Conservation (phyloP, 225 moss, liverwort and hornwort genomes). For the Sphagnum contortum region DNA sequence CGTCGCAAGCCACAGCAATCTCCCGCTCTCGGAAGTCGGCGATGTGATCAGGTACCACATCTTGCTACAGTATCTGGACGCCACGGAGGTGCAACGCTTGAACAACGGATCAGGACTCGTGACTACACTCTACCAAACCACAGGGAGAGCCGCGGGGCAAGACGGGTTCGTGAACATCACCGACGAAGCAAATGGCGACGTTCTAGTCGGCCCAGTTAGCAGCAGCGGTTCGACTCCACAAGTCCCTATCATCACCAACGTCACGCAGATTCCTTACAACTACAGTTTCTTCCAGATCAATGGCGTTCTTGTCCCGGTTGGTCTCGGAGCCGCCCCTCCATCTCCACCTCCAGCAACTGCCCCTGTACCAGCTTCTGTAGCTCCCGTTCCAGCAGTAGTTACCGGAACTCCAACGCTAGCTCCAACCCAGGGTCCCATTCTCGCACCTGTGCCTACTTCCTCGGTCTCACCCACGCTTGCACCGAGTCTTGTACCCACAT, state of each 20-base stretch:
- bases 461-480: no score
- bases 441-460: no score
- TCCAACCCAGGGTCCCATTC: no score
- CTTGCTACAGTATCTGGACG: slow-evolving; percentile 25
- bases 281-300: slow-evolving; percentile 15
- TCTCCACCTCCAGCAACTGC: no score
- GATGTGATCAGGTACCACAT: slow-evolving; percentile 34
- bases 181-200: slow-evolving; percentile 5
- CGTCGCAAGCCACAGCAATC: slow-evolving; percentile 1
- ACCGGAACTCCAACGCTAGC: no score
- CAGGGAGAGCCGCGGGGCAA: slow-evolving; percentile 5
- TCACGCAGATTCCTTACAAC: slow-evolving; percentile 16
- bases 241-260: slow-evolving; percentile 11
- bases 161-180: slow-evolving; percentile 13
- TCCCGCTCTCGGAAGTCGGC: slow-evolving; percentile 1
- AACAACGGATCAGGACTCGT: background rate
- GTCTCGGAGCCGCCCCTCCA: slow-evolving; percentile 1
- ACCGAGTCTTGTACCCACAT: no score
- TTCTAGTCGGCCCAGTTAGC: background rate
- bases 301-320: slow-evolving; percentile 4
- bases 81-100: background rate
- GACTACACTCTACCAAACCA: slow-evolving; percentile 14
- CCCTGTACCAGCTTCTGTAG: no score
- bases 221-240: background rate
- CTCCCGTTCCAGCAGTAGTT: no score